Percentiles rank a stretch among this genome's conserved stretches.
Evolutionary conservation across 805 yeast genomes (phyloP).

Genomic region (Starmerella floricola): DNA sequence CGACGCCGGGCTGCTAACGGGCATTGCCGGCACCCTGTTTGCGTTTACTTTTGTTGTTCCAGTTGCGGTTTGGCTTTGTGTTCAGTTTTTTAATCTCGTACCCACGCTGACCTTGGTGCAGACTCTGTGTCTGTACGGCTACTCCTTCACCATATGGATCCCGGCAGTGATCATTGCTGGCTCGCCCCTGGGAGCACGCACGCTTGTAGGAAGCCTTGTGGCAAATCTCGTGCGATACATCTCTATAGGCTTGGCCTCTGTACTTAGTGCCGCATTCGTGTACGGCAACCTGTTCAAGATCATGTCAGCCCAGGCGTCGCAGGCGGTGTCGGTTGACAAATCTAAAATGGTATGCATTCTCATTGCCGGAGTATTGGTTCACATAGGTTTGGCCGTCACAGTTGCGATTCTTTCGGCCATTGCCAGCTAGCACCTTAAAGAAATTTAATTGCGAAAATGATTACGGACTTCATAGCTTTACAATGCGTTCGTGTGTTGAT

Average conservation of each 20-base stretch:
- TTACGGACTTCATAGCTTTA: no score
- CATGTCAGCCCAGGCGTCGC: conserved; percentile 17
- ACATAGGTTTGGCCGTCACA: conserved; percentile 32
- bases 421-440: conserved; percentile 7
- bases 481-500: no score
- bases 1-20: conserved; percentile 49
- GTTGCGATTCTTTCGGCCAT: conserved; percentile 7
- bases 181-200: conserved; percentile 42
- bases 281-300: conserved; percentile 31
- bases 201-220: conserved; percentile 33
- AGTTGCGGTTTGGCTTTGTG: conserved; percentile 37
- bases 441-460: no score
- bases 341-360: conserved; percentile 15
- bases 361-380: conserved; percentile 16
- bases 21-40: conserved; percentile 58
- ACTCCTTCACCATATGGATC: conserved; percentile 74
- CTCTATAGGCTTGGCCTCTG: conserved; percentile 47
- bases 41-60: conserved; percentile 69
- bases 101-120: conserved; percentile 36
- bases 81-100: conserved; percentile 47
- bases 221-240: conserved; percentile 48
- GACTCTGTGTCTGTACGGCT: conserved; percentile 68
- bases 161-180: conserved; percentile 59
- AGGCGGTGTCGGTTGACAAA: conserved; percentile 17
- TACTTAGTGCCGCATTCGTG: conserved; percentile 30